Evolutionary conservation across 2,329 filamentous ascomycete species (phyloP), one percentile per base, ranked within the genome.

Genomic region (Aspergillus sp.): DNA sequence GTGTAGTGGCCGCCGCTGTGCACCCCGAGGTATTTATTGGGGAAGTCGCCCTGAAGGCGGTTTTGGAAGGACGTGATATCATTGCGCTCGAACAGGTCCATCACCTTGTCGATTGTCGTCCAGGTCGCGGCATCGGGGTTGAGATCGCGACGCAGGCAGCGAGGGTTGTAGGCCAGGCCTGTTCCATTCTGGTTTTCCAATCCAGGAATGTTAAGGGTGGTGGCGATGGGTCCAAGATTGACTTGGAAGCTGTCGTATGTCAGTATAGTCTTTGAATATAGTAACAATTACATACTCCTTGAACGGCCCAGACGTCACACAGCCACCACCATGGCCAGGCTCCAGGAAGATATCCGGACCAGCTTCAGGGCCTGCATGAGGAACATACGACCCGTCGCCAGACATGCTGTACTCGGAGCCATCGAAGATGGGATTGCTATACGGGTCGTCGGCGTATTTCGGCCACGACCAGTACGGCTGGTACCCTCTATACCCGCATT

Each of bases 1-100:
- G 75, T 74, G 64, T 76, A 80, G 63, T 82, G 80, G 2, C 78
- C 79, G 2, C 66, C 77, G 1, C 73, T 74, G 58, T 82, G 80
- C 5, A 80, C 71, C 20, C 77, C 77, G 33, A 73, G 68, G 27
- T 60, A 62, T 2, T 57, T 75, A 7, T 78, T 77, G 58, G 59
- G 56, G 24, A 61, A 62, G 20, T 61, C 54, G 4, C 66, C 66
- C 52, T 66, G 66, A 51, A 68, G 62, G 20, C 42, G 54, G 15
- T 42, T 56, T 51, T 67, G 61, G 51, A 66, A 68, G 47, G 53
- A 20, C 19, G 55, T 54, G 50, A 75, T 66, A 42, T 69, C 62
- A 2, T 58, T 53, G 51, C 63, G 58, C 17, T 63, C 57, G 54
- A 70, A 63, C 13, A 70, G 50, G 30, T 56, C 58, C 17, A 61